Evolutionary conservation across 805 yeast genomes (phyloP), one percentile per base, ranked within the genome.

Genomic region (Kodamaea kakaduensis): DNA sequence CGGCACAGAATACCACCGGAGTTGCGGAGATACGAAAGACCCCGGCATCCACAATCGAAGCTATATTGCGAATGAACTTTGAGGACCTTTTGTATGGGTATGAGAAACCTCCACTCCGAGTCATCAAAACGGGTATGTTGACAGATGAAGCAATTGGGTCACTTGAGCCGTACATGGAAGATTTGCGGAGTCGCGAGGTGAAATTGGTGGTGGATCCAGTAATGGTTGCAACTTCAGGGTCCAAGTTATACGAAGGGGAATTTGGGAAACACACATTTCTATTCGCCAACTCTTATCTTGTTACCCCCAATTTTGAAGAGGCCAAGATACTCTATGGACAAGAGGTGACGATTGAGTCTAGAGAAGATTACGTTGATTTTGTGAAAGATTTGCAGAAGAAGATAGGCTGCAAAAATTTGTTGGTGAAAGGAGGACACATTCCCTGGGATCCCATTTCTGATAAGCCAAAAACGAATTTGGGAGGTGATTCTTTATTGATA

Each of bases 391-490:
- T 65, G 19, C 64, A 57, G 41, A 21, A 36, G 6, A 25, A 13
- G 21, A 40, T 67, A 14, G 64, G 69, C 2, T 72, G 81, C 40
- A 45, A 61, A 6, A 75, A 75, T 43, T 72, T 86, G 7, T 59
- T 86, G 23, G 66, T 86, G 16, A 86, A 87, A 58, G 96, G 95
- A 12, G 95, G 96, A 0, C 95, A 86, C 51, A 51, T 71, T 12
- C 77, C 84, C 6, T 67, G 72, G 66, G 44, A 48, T 6, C 6
- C 43, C 16, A 2, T 35, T 9, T 18, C 38, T 6, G 37, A 46
- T 13, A 25, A 16, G 5, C 54, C 54, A n/a, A 41, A 36, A 16
- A 22, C 25, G 14, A 25, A 14, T 3, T 12, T 9, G n/a, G 27
- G 15, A 5, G 18, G n/a, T 20, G 19, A 21, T 1, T 33, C 16